phyloP scores from a whole-genome alignment of 2,329 filamentous ascomycete genomes.

The Amylocarpus encephaloides region DNA sequence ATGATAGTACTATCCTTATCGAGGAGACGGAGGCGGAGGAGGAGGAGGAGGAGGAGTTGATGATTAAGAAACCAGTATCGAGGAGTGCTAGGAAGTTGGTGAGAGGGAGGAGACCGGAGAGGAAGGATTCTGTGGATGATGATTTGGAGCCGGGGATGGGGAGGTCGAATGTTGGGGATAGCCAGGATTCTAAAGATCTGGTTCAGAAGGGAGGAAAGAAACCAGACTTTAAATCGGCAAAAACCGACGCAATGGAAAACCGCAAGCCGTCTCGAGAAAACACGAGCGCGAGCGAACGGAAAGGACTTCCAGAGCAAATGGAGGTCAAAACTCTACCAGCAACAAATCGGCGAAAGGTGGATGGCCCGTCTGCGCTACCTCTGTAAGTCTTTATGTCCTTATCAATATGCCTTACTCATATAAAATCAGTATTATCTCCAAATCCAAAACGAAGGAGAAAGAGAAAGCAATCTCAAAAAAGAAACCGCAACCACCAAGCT shows the following conservation, averaged over 20 bases:
- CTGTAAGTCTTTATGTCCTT: neutral
- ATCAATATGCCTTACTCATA: neutral
- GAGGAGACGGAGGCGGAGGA: slow-evolving; percentile 15
- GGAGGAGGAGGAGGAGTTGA: slow-evolving; percentile 18
- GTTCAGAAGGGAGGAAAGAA: slow-evolving; percentile 10
- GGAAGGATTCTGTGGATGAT: slow-evolving; percentile 5
- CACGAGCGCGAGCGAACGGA: neutral
- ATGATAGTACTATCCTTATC: slow-evolving; percentile 21
- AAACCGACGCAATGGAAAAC: neutral
- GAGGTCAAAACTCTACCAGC: neutral
- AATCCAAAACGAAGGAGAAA: neutral
- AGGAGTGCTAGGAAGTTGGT: slow-evolving; percentile 24
- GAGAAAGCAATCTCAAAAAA: slow-evolving; percentile 1
- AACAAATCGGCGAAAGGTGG: neutral
- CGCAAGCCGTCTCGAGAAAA: neutral
- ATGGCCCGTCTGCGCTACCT: neutral
- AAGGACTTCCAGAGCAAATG: neutral
- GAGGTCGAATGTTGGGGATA: neutral
- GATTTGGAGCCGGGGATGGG: slow-evolving; percentile 10
- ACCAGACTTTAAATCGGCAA: slow-evolving; percentile 1
- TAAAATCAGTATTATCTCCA: neutral
- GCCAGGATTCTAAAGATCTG: neutral
- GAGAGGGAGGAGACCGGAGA: slow-evolving; percentile 18
- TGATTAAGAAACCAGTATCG: slow-evolving; percentile 18
- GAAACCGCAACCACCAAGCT: slow-evolving; percentile 7